A percentile compares a stretch with the other conserved stretches of the same genome.
phyloP scores from a whole-genome alignment of 2,329 filamentous ascomycete genomes.

The Exophiala xenobiotica region DNA sequence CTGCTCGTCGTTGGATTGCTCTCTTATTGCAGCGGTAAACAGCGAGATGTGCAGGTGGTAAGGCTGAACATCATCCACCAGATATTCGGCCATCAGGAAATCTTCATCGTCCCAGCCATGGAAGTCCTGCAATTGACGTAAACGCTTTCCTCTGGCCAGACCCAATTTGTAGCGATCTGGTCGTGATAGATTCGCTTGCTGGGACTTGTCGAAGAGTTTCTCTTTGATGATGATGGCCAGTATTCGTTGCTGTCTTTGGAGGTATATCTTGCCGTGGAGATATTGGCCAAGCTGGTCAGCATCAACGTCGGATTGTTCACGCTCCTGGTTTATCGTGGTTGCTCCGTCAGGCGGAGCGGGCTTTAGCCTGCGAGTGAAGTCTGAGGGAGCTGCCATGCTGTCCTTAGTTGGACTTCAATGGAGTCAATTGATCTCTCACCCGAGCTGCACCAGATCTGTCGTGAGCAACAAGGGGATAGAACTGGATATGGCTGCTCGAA shows the following conservation, averaged over 20 bases:
- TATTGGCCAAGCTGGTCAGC: slow-evolving; percentile 39
- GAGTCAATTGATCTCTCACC: background rate
- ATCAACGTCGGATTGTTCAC: slow-evolving; percentile 44
- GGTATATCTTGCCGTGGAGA: slow-evolving; percentile 34
- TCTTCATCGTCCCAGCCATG: slow-evolving; percentile 50
- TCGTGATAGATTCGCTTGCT: slow-evolving; percentile 51
- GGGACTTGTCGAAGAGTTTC: slow-evolving; percentile 48
- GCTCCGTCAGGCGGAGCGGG: slow-evolving; percentile 45
- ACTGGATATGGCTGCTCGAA: background rate
- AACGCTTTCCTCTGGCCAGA: slow-evolving; percentile 51
- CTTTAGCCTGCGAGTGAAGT: slow-evolving; percentile 51
- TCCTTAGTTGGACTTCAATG: background rate
- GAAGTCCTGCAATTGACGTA: slow-evolving; percentile 46
- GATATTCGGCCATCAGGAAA: slow-evolving; percentile 51
- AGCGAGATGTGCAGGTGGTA: slow-evolving; percentile 53
- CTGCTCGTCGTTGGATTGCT: slow-evolving; percentile 50
- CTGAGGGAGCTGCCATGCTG: slow-evolving; percentile 38
- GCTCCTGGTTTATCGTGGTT: slow-evolving; percentile 46
- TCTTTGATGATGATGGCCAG: slow-evolving; percentile 46
- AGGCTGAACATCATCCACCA: slow-evolving; percentile 53
- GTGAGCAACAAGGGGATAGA: background rate
- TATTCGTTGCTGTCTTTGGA: slow-evolving; percentile 49
- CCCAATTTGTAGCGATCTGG: slow-evolving; percentile 53
- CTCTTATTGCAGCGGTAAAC: slow-evolving; percentile 51
- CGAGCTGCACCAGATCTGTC: background rate